A percentile compares a stretch with the other conserved stretches of the same genome.
Evolutionary conservation across 306 rosid species (phyloP).

Genomic region (Vigna hirtella): DNA sequence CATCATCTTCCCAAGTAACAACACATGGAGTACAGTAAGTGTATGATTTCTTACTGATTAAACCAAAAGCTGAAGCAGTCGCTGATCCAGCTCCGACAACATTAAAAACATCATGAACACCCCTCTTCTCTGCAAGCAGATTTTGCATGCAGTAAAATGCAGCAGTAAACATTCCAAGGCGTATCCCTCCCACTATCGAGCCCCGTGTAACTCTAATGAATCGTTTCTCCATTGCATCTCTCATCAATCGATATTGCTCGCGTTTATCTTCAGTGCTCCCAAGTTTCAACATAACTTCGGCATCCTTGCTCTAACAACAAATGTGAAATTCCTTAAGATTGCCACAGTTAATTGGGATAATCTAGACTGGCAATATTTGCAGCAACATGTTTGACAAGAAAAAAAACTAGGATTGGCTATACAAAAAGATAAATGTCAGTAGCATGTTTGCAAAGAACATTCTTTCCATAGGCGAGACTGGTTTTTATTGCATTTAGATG

Average conservation of each 20-base stretch:
- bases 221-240: conserved; percentile 99
- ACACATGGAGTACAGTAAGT: conserved; percentile 4
- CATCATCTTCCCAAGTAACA: conserved; percentile 17
- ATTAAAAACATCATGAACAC: conserved; percentile 85
- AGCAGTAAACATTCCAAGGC: conserved; percentile 91
- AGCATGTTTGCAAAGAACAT: conserved; percentile 15
- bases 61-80: conserved; percentile 90
- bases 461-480: conserved; percentile 13
- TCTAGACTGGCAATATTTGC: conserved; percentile 5
- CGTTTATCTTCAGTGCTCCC: conserved; percentile 97
- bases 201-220: conserved; percentile 82
- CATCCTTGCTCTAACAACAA: conserved; percentile 89
- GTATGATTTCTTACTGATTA: conserved; percentile 70
- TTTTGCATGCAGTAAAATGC: conserved; percentile 78
- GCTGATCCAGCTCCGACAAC: conserved; percentile 96
- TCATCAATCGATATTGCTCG: conserved; percentile 83
- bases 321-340: conserved; percentile 36
- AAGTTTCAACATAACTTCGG: conserved; percentile 88
- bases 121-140: conserved; percentile 87
- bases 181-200: conserved; percentile 88
- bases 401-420: conserved; percentile 18
- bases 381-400: conserved; percentile 6
- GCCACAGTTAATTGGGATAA: conserved; percentile 13
- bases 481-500: conserved; percentile 15
- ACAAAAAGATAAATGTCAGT: conserved; percentile 17